Evolutionary conservation across 2,329 filamentous ascomycete species (phyloP).

Genomic region (Apiospora marii): DNA sequence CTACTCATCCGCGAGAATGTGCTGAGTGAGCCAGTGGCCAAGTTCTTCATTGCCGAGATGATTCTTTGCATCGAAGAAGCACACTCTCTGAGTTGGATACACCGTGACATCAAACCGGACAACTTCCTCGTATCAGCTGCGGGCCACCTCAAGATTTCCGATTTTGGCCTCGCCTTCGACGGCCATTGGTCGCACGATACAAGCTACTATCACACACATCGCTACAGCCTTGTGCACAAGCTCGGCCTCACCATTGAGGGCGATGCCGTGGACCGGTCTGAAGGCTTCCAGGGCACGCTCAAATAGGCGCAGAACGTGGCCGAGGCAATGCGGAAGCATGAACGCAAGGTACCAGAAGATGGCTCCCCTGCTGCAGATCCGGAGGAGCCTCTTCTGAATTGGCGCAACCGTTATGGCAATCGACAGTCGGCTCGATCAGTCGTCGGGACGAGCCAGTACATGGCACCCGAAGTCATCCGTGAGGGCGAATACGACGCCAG

Average conservation of each 20-base stretch:
- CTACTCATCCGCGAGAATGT: slow-evolving; percentile 85
- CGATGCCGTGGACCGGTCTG: slow-evolving; percentile 70
- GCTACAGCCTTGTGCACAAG: slow-evolving; percentile 79
- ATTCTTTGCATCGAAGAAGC: slow-evolving; percentile 93
- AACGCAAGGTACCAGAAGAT: slow-evolving; percentile 48
- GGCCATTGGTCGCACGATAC: slow-evolving; percentile 95
- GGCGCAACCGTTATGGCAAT: slow-evolving; percentile 73
- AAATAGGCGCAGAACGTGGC: slow-evolving; percentile 51
- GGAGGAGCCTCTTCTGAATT: slow-evolving; percentile 66
- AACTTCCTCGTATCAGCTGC: slow-evolving; percentile 92
- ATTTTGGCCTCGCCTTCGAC: slow-evolving; percentile 95
- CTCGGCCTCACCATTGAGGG: slow-evolving; percentile 78
- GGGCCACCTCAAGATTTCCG: slow-evolving; percentile 93
- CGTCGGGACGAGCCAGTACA: slow-evolving; percentile 96
- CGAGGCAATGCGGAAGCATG: slow-evolving; percentile 49
- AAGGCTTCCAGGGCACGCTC: slow-evolving; percentile 44
- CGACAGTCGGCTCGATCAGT: slow-evolving; percentile 82
- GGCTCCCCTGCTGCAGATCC: slow-evolving; percentile 39
- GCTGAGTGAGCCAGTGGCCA: slow-evolving; percentile 78
- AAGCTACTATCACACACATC: slow-evolving; percentile 83
- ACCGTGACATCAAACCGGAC: slow-evolving; percentile 95
- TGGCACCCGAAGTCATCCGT: slow-evolving; percentile 92
- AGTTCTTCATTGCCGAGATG: slow-evolving; percentile 95
- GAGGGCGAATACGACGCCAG: slow-evolving; percentile 87
- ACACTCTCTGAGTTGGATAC: slow-evolving; percentile 87